phyloP scores from a whole-genome alignment of 257 asterid genomes.

The Solanum microdontum region DNA sequence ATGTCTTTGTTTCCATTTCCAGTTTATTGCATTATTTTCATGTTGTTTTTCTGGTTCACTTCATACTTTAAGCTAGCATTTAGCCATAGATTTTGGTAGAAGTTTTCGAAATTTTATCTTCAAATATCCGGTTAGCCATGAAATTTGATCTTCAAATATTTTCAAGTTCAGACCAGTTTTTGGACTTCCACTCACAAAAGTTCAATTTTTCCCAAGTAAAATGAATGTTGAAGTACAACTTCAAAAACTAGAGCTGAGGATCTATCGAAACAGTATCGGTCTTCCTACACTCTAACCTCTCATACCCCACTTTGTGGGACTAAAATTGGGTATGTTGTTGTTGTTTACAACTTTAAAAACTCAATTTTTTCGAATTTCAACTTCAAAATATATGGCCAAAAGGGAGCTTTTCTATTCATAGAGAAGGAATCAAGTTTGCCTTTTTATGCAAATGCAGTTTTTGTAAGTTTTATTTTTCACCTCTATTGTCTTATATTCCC shows the following conservation, averaged over 20 bases:
- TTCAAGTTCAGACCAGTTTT: neutral
- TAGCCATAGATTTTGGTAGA: neutral
- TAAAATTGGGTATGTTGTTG: neutral
- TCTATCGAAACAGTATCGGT: neutral
- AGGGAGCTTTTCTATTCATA: neutral
- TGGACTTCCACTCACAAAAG: neutral
- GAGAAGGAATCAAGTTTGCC: neutral
- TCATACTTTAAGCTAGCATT: neutral
- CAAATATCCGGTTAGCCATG: neutral
- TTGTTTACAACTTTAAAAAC: neutral
- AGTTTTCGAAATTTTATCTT: neutral
- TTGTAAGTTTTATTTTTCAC: too few relatives aligned
- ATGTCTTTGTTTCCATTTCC: neutral
- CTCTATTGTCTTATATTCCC: neutral
- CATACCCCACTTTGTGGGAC: neutral
- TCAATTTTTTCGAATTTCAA: neutral
- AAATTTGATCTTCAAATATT: too few relatives aligned
- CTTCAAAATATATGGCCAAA: neutral
- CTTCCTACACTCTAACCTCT: neutral
- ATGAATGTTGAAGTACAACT: neutral
- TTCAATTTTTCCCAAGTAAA: neutral
- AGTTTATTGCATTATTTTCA: neutral
- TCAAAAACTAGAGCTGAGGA: neutral
- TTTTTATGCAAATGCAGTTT: neutral
- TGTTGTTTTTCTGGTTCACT: neutral